Percentiles rank a stretch among this genome's conserved stretches.
These are phyloP conservation scores for Rhodotorula sp. DNA, from an alignment of 1,284 basidiomycete species.

Conservation along the genomic window DNA sequence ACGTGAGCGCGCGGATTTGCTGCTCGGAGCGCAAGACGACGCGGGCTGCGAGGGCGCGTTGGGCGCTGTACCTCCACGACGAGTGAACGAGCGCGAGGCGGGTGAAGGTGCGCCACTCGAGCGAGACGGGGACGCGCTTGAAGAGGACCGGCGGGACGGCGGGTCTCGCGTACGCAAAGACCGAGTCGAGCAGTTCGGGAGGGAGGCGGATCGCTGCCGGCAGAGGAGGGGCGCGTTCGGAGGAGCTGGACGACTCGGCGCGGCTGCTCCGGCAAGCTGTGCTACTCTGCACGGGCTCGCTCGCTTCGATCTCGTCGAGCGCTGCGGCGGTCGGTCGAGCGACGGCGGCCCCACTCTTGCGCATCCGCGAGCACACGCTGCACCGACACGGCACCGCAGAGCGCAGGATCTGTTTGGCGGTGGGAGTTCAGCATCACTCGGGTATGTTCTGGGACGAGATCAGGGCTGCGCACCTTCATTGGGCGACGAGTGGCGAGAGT, in stretches of 20 bases:
- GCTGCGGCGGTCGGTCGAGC: too few relatives aligned
- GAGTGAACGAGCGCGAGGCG: constrained; percentile 15
- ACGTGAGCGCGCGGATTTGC: constrained; percentile 8
- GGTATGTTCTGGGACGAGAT: too few relatives aligned
- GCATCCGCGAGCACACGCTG: not conserved
- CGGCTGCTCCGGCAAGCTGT: too few relatives aligned
- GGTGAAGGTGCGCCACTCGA: not conserved
- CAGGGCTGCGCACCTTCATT: constrained; percentile 4
- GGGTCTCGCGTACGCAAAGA: constrained; percentile 13
- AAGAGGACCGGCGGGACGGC: not conserved
- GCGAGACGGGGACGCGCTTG: not conserved
- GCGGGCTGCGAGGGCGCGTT: not conserved
- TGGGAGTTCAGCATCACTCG: too few relatives aligned
- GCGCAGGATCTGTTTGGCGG: not conserved
- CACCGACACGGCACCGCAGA: not conserved
- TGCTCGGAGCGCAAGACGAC: not conserved
- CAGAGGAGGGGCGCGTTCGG: too few relatives aligned
- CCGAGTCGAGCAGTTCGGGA: constrained; percentile 14
- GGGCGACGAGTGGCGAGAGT: not conserved
- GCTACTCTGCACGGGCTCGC: too few relatives aligned
- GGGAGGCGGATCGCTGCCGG: constrained; percentile 6
- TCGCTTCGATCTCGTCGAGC: too few relatives aligned
- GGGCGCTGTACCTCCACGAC: constrained; percentile 9
- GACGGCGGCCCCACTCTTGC: not conserved
- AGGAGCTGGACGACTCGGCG: too few relatives aligned